These are phyloP conservation scores for Quillaja saponaria DNA, from an alignment of 306 rosid species.

Conservation along the genomic window DNA sequence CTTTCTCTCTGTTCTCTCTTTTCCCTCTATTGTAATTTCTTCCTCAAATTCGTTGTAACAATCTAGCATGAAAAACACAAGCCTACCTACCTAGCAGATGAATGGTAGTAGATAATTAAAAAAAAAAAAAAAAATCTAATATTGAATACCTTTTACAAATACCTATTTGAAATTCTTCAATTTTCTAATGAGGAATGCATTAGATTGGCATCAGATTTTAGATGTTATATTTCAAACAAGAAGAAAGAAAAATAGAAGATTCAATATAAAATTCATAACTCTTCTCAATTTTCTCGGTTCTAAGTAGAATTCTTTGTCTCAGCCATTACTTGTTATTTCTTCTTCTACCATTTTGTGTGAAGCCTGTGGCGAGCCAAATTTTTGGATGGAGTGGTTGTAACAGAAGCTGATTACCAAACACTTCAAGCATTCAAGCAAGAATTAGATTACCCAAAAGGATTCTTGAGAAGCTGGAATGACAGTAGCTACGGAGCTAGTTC, in stretches of 20 bases:
- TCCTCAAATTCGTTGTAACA: background rate
- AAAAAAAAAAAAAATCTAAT: conserved; percentile 16
- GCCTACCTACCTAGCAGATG: no score
- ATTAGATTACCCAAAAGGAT: conserved; percentile 74
- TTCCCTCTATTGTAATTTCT: background rate
- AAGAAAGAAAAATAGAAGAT: conserved; percentile 52
- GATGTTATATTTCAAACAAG: conserved; percentile 25
- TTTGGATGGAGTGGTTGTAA: conserved; percentile 86
- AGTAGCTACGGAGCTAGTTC: conserved; percentile 86
- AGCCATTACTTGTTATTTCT: conserved; percentile 29
- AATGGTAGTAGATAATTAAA: conserved; percentile 33
- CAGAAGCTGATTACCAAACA: conserved; percentile 69
- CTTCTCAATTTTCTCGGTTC: conserved; percentile 15
- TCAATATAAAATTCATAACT: background rate
- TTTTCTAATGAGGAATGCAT: conserved; percentile 28
- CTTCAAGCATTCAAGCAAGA: conserved; percentile 87
- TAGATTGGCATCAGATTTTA: conserved; percentile 31
- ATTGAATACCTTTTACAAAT: conserved; percentile 11
- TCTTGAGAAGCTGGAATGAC: conserved; percentile 81
- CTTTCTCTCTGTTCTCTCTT: background rate
- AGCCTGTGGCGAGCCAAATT: conserved; percentile 41
- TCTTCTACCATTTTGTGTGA: conserved; percentile 27
- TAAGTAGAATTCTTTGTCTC: conserved; percentile 5
- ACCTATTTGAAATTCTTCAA: conserved; percentile 32
- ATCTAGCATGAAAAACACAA: no score